phyloP scores from a whole-genome alignment of 2,329 filamentous ascomycete genomes.

The Penicillium paneum region DNA sequence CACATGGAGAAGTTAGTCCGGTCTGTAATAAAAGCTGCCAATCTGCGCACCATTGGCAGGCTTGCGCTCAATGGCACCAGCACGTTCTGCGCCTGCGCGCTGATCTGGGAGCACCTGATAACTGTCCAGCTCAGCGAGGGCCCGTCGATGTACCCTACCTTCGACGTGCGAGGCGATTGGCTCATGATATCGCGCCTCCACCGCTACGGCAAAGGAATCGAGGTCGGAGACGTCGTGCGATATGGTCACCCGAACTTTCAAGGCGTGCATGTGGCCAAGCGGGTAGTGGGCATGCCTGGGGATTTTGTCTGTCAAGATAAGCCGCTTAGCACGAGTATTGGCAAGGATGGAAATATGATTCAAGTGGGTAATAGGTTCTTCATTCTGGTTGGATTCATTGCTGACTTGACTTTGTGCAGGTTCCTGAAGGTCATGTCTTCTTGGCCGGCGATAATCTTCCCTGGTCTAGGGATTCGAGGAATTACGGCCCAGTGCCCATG shows the following conservation, averaged over 20 bases:
- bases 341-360: constrained; percentile 41
- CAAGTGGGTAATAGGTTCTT: constrained; percentile 44
- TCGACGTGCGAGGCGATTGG: constrained; percentile 64
- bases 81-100: constrained; percentile 35
- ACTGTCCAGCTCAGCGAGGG: constrained; percentile 61
- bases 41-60: constrained; percentile 25
- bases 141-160: constrained; percentile 86
- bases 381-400: neutral
- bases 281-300: constrained; percentile 70
- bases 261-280: constrained; percentile 66
- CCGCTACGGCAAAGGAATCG: constrained; percentile 63
- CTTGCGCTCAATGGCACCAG: constrained; percentile 33
- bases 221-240: constrained; percentile 79
- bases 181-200: constrained; percentile 66
- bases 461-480: constrained; percentile 79
- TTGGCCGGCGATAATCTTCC: constrained; percentile 82
- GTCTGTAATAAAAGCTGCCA: constrained; percentile 22
- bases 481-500: constrained; percentile 82
- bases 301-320: constrained; percentile 51
- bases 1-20: constrained; percentile 33
- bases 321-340: constrained; percentile 33
- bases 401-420: constrained; percentile 47
- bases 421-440: constrained; percentile 91
- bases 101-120: constrained; percentile 58
- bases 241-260: constrained; percentile 71